A percentile compares a stretch with the other conserved stretches of the same genome.
Evolutionary conservation across 345 rosid genomes (phyloP).

Genomic region (Eucalyptus pumila): DNA sequence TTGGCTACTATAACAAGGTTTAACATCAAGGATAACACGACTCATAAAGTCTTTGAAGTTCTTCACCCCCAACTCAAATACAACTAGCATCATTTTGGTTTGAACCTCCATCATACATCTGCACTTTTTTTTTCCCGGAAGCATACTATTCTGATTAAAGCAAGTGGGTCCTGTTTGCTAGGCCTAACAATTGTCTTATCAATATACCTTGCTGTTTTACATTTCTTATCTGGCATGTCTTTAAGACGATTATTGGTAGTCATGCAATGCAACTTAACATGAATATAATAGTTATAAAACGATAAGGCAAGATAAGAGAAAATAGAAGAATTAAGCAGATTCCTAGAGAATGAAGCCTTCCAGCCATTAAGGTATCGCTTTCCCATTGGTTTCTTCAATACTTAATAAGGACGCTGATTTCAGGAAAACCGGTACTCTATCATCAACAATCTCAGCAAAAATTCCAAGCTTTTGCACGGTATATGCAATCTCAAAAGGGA

Average conservation of each 20-base stretch:
- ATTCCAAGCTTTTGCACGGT: conserved; percentile 69
- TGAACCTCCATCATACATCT: background rate
- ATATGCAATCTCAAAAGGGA: conserved; percentile 67
- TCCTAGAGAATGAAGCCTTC: background rate
- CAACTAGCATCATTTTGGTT: background rate
- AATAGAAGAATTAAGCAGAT: background rate
- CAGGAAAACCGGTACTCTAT: conserved; percentile 39
- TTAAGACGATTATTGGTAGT: background rate
- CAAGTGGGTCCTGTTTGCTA: background rate
- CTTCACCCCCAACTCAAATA: background rate
- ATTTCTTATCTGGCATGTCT: background rate
- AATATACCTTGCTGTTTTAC: background rate
- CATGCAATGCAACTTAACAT: background rate
- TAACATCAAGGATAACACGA: background rate
- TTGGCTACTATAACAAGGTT: background rate
- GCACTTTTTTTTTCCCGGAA: background rate
- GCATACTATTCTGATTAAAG: background rate
- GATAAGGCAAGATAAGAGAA: background rate
- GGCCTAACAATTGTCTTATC: background rate
- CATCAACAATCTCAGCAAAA: conserved; percentile 45
- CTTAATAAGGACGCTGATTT: background rate
- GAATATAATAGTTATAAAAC: background rate
- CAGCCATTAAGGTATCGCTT: background rate
- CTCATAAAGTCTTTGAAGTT: background rate
- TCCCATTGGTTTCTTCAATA: background rate